A percentile compares a stretch with the other conserved stretches of the same genome.
phyloP scores from a whole-genome alignment of 495 filamentous ascomycete species.

The Xylaria venustula region DNA sequence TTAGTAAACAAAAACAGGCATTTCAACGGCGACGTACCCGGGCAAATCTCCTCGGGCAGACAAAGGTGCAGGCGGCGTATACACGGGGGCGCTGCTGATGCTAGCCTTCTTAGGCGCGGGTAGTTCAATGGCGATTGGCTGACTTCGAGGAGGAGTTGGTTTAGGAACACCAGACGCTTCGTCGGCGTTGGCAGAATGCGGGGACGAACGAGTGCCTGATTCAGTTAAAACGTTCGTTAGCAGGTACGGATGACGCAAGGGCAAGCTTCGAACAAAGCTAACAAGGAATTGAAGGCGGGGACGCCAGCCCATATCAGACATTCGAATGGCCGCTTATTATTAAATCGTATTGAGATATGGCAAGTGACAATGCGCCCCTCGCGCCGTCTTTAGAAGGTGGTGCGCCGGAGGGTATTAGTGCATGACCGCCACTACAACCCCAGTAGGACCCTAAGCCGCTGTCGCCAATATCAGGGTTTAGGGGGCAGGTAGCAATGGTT shows the following conservation, averaged over 20 bases:
- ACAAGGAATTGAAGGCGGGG: constrained; percentile 1
- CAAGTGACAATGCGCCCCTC: constrained; percentile 12
- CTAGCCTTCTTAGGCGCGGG: constrained; percentile 28
- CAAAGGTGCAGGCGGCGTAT: constrained; percentile 42
- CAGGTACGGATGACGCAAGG: constrained; percentile 7
- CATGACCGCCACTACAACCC: neutral
- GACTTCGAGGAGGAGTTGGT: constrained; percentile 27
- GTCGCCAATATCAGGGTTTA: neutral
- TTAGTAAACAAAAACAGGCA: neutral
- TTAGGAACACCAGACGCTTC: constrained; percentile 10
- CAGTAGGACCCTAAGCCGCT: neutral
- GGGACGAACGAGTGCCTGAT: constrained; percentile 17
- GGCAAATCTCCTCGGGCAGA: constrained; percentile 50
- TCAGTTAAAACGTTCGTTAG: constrained; percentile 27
- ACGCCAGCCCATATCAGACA: neutral
- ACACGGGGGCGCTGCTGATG: constrained; percentile 32
- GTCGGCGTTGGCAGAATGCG: constrained; percentile 10
- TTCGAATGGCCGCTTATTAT: neutral
- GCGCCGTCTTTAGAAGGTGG: constrained; percentile 1
- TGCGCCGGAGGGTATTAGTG: constrained; percentile 13
- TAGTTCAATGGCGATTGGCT: constrained; percentile 48
- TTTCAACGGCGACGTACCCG: constrained; percentile 39
- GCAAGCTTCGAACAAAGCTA: neutral
- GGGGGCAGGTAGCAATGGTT: neutral
- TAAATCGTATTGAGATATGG: neutral